Evolutionary conservation across 2,329 filamentous ascomycete genomes (phyloP).

Genomic region (Shiraia bambusicola): DNA sequence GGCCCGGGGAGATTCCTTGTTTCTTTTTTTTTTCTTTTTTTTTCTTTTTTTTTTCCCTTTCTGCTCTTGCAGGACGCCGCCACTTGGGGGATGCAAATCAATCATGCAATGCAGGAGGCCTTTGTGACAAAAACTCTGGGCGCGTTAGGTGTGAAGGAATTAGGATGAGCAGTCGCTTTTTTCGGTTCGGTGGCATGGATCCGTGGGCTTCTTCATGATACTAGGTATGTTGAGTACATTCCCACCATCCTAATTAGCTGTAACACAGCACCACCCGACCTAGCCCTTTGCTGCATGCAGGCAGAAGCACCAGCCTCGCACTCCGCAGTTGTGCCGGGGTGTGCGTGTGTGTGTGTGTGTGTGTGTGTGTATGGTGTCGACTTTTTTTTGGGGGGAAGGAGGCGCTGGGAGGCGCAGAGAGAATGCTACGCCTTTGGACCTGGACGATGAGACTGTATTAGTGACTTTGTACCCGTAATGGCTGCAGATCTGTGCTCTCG

Average conservation of each 20-base stretch:
- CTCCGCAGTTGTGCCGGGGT: conserved; percentile 22
- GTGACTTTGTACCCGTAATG: too few relatives aligned
- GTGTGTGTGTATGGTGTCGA: background rate
- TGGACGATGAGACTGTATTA: background rate
- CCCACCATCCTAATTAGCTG: too few relatives aligned
- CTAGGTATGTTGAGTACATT: conserved; percentile 21
- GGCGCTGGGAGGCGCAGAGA: background rate
- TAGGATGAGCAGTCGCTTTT: conserved; percentile 27
- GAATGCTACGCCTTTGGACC: too few relatives aligned
- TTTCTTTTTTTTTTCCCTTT: conserved; percentile 33
- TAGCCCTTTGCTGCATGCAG: conserved; percentile 23
- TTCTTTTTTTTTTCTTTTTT: too few relatives aligned
- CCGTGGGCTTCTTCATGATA: conserved; percentile 13
- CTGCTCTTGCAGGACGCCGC: conserved; percentile 4
- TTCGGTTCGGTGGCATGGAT: conserved; percentile 25
- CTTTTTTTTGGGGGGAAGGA: too few relatives aligned
- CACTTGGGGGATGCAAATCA: conserved; percentile 29
- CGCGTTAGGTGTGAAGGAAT: conserved; percentile 19
- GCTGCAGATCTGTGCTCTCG: too few relatives aligned
- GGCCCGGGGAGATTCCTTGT: conserved; percentile 22
- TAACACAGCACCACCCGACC: conserved; percentile 23
- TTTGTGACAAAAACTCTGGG: conserved; percentile 29
- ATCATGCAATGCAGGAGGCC: conserved; percentile 33
- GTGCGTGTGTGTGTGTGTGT: background rate
- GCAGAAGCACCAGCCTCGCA: conserved; percentile 30